Evolutionary conservation across 345 rosid species (phyloP), one percentile per base, ranked within the genome.

Genomic region (Triadica sebifera): DNA sequence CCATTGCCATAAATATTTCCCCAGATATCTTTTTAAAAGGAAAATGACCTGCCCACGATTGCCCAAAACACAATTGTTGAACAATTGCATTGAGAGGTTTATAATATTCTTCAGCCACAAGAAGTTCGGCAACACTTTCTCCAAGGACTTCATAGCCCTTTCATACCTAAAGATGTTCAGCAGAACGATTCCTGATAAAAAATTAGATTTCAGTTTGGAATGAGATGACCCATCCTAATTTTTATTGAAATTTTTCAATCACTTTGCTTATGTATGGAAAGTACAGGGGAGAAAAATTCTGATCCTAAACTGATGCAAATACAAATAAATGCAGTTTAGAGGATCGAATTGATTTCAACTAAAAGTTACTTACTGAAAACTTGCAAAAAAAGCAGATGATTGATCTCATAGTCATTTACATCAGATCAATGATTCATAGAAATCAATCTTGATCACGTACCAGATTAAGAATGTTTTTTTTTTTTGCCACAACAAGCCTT

Each of bases 11-110:
- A 72, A 94, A 89, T 0, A 78, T 58, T 67, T 92, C 89, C 58
- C 97, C 97, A 0, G 91, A 83, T 74, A 76, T 86, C 83, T 84
- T 88, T 88, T 75, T 90, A 62, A 88, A 83, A 39, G 97, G 98
- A 69, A 94, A 90, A 86, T 80, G 97, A 69, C 97, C 97, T 20
- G 93, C 86, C 98, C 97, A 92, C 50, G 89, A 81, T 62, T 84
- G 81, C 19, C 94, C 93, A 66, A 74, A 80, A 64, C 65, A 73
- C 76, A 94, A 77, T 24, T 72, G 79, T 16, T 84, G 83, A 79
- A 84, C 66, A 57, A 92, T 86, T 73, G 76, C 64, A 59, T 71
- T 80, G 3, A 85, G 77, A 74, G 81, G 82, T 19, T 67, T 67
- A 49, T 65, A 71, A 69, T 88, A 68, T 67, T 89, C 95, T 65